Conservation (phyloP, 2,329 filamentous ascomycete species). For the Alternaria gaisen region DNA sequence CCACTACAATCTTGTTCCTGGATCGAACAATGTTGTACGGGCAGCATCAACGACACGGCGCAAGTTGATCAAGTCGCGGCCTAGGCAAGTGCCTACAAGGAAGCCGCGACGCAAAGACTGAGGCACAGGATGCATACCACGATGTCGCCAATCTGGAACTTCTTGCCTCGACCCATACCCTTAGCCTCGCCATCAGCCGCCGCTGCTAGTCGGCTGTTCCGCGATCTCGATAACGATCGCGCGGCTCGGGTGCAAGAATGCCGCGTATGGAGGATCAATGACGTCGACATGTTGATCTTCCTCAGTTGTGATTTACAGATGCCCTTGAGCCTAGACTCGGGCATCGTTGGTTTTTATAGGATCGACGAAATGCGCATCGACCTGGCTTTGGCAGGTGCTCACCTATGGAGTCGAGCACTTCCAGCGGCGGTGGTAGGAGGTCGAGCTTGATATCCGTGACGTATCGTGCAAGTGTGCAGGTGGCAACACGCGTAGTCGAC, state of each 20-base stretch:
- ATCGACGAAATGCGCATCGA: background rate
- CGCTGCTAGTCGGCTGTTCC: slow-evolving; percentile 4
- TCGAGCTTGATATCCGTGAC: background rate
- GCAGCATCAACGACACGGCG: slow-evolving; percentile 53
- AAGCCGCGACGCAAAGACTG: background rate
- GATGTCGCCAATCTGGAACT: background rate
- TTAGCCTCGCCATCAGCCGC: background rate
- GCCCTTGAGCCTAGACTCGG: background rate
- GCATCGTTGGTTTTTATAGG: background rate
- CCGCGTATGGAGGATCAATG: background rate
- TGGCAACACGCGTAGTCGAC: background rate
- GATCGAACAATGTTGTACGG: slow-evolving; percentile 57
- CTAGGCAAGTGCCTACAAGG: background rate
- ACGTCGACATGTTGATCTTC: background rate
- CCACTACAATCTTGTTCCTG: slow-evolving; percentile 60
- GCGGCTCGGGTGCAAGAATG: background rate
- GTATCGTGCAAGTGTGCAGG: background rate
- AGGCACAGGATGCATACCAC: background rate
- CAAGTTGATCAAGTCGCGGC: too few species aligned
- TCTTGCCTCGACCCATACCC: background rate
- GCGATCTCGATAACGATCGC: background rate
- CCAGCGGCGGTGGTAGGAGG: background rate
- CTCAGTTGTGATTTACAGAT: background rate
- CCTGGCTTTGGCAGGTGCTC: background rate
- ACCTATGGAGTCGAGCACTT: background rate